Conservation (phyloP, 805 yeast genomes). For the Scheffersomyces ergatensis region DNA sequence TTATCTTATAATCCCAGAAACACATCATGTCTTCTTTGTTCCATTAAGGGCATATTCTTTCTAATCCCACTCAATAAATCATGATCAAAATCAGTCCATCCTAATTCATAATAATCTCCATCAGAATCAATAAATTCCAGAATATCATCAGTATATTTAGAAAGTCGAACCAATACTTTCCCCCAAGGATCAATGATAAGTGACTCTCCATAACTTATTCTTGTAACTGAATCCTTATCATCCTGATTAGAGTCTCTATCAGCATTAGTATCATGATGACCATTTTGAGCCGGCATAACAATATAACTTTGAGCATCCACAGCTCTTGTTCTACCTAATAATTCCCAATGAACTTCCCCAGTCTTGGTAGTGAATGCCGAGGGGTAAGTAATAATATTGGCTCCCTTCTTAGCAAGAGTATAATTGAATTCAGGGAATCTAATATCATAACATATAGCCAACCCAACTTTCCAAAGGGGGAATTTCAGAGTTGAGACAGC, state of each 20-base stretch:
- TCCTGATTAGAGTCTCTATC: slow-evolving; percentile 27
- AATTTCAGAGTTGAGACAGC: slow-evolving; percentile 40
- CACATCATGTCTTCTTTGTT: slow-evolving; percentile 66
- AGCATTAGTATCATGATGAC: slow-evolving; percentile 59
- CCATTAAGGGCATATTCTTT: slow-evolving; percentile 71
- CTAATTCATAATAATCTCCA: slow-evolving; percentile 39
- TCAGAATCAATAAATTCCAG: slow-evolving; percentile 18
- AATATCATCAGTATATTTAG: slow-evolving; percentile 25
- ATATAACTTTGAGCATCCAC: slow-evolving; percentile 86
- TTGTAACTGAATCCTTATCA: slow-evolving; percentile 21
- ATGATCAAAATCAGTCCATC: slow-evolving; percentile 67
- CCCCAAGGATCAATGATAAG: slow-evolving; percentile 95
- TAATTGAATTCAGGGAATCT: slow-evolving; percentile 82
- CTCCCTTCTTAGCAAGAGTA: slow-evolving; percentile 63
- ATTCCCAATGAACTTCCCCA: slow-evolving; percentile 88
- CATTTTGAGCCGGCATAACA: slow-evolving; percentile 86
- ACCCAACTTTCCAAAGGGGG: slow-evolving; percentile 47
- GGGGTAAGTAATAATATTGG: slow-evolving; percentile 77
- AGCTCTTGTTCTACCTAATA: slow-evolving; percentile 79
- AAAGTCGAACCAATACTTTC: slow-evolving; percentile 54
- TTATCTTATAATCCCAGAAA: slow-evolving; percentile 8
- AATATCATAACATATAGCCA: slow-evolving; percentile 81
- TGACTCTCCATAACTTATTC: slow-evolving; percentile 86
- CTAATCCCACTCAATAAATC: slow-evolving; percentile 50
- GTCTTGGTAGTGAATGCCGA: slow-evolving; percentile 92